Evolutionary conservation across 495 filamentous ascomycete genomes (phyloP), one percentile per base, ranked within the genome.

Genomic region (Cudoniella acicularis): DNA sequence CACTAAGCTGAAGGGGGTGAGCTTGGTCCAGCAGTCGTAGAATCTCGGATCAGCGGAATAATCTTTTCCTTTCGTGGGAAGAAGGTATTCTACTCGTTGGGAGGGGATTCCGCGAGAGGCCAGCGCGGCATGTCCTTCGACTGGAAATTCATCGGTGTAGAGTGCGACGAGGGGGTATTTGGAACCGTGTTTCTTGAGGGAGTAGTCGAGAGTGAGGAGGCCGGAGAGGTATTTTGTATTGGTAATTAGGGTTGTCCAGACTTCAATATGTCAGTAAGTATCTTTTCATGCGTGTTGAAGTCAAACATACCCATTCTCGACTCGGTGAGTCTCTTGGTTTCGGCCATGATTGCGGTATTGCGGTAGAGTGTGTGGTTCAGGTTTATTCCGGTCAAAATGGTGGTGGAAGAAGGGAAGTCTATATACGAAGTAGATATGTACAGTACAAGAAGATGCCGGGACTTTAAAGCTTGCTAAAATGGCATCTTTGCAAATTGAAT

Each of bases 21-120:
- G 78, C 72, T 95, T 95, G 69, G 77, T 87, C 89, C 90, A 95
- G 78, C 83, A 87, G 63, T 92, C 89, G 69, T 88, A 84, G 75
- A 95, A 93, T 30, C 90, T 80, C 48, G 81, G 76, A 66, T 92
- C 88, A 43, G 86, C 78, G 59, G 63, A 71, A 69, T 75, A 87
- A 69, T 85, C 78, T 56, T 84, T 85, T 27, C 73, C 63, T 0
- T 71, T 67, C 0, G 74, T 75, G 0, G 89, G 89, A 8, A 84
- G 71, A 1, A 92, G 78, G 67, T 87, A 84, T 0, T 79, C 75
- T 56, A 90, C 77, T 36, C 71, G 80, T 64, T 84, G 78, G 47
- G 78, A 80, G 22, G 81, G 71, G 52, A 92, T 90, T 4, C 79
- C 77, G 26, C 89, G 80, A 0, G 74, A 67, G 40, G 83, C 78